Evolutionary conservation across 768 basidiomycete genomes (phyloP).

Genomic region (Hortiboletus flavorubellus): DNA sequence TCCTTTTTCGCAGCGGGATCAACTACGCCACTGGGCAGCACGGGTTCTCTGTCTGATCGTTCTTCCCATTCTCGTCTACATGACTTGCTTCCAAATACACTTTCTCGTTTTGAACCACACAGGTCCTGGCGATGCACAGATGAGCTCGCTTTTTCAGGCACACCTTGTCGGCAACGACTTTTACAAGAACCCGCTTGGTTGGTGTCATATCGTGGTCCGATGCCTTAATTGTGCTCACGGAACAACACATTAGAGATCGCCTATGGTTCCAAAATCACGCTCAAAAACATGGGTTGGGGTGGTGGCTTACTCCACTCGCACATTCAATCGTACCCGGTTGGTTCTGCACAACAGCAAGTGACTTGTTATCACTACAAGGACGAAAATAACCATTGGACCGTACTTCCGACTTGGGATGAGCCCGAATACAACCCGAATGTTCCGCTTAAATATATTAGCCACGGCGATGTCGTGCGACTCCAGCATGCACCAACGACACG

Average conservation of each 20-base stretch:
- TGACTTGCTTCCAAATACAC: constrained; percentile 93
- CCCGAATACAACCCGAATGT: constrained; percentile 61
- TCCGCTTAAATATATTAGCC: constrained; percentile 61
- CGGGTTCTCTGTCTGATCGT: constrained; percentile 82
- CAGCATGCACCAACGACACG: constrained; percentile 79
- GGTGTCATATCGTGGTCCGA: constrained; percentile 13
- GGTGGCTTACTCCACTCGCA: constrained; percentile 97
- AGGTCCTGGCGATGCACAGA: constrained; percentile 96
- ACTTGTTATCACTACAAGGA: constrained; percentile 99
- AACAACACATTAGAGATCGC: constrained; percentile 62
- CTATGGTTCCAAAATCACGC: constrained; percentile 82
- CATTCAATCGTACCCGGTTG: constrained; percentile 89
- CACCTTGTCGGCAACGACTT: constrained; percentile 95
- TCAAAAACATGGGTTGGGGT: constrained; percentile 98
- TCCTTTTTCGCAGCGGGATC: constrained; percentile 58
- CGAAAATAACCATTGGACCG: constrained; percentile 88
- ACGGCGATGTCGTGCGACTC: constrained; percentile 80
- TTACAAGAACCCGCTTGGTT: constrained; percentile 82
- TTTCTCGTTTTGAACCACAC: constrained; percentile 92
- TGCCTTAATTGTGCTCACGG: background rate
- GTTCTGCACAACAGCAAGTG: constrained; percentile 92
- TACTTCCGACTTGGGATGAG: constrained; percentile 82
- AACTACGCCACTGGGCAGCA: constrained; percentile 88
- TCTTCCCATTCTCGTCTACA: constrained; percentile 89
- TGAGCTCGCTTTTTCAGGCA: constrained; percentile 98